Conservation (phyloP, 176 grass and related monocot genomes). For the Tillandsia leiboldiana region DNA sequence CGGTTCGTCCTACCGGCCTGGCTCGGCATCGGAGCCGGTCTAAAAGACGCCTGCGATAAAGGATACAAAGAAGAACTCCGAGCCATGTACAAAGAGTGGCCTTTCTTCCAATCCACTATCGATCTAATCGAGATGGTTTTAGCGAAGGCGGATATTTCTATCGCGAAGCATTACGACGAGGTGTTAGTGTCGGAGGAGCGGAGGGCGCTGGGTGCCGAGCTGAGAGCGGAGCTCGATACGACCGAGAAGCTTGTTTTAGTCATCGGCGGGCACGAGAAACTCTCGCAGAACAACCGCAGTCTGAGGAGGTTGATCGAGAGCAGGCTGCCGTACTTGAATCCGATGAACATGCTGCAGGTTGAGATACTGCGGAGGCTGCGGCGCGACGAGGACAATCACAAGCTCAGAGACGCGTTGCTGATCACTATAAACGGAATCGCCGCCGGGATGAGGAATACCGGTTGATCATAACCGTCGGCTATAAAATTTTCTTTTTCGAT, state of each 20-base stretch:
- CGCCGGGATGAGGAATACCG: conserved; percentile 89
- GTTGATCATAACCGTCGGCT: conserved; percentile 12
- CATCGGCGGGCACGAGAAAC: conserved; percentile 63
- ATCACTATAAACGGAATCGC: conserved; percentile 94
- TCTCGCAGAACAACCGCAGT: conserved; percentile 59
- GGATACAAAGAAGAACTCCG: conserved; percentile 48
- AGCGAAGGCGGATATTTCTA: conserved; percentile 67
- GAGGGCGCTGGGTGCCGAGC: conserved; percentile 23
- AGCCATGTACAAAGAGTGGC: conserved; percentile 87
- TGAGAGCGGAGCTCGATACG: conserved; percentile 39
- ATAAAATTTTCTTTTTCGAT: neutral
- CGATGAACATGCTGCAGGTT: conserved; percentile 87
- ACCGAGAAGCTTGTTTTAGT: conserved; percentile 56
- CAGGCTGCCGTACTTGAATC: conserved; percentile 62
- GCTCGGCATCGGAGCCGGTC: conserved; percentile 63
- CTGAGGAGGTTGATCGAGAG: conserved; percentile 63
- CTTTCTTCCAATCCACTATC: conserved; percentile 81
- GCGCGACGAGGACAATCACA: conserved; percentile 51
- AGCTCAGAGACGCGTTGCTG: conserved; percentile 69
- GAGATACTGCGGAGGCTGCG: conserved; percentile 66
- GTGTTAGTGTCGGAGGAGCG: conserved; percentile 36
- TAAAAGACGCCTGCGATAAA: conserved; percentile 47
- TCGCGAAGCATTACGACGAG: conserved; percentile 68
- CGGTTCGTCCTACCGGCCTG: conserved; percentile 79
- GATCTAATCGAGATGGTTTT: conserved; percentile 95